Evolutionary conservation across 2,329 filamentous ascomycete species (phyloP).

Genomic region (Aspergillus unguis): DNA sequence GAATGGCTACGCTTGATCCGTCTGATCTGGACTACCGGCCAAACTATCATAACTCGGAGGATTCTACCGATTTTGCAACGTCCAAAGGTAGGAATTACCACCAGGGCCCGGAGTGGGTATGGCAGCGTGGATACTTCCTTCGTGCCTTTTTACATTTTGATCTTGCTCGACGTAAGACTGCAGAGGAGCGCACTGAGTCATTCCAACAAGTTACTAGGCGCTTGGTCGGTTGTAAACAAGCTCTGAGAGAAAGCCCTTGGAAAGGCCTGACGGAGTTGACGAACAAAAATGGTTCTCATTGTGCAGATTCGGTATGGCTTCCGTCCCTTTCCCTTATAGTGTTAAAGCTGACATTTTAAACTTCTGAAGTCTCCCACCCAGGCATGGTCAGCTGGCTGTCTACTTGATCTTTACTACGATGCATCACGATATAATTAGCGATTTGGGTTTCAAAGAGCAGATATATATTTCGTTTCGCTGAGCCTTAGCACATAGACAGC

Average conservation of each 20-base stretch:
- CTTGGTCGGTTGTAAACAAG: conserved; percentile 77
- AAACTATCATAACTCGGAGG: conserved; percentile 92
- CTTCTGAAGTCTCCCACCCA: conserved; percentile 78
- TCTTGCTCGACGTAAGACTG: conserved; percentile 64
- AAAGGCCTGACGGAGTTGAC: conserved; percentile 90
- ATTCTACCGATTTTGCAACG: conserved; percentile 85
- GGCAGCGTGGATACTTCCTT: conserved; percentile 94
- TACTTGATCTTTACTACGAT: conserved; percentile 96
- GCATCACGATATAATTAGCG: conserved; percentile 51
- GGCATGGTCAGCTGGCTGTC: conserved; percentile 90
- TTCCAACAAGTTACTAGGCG: conserved; percentile 92
- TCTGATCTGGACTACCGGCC: conserved; percentile 89
- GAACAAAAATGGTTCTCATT: conserved; percentile 80
- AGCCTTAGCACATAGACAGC: neutral
- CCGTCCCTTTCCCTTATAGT: neutral
- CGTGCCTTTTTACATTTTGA: conserved; percentile 90
- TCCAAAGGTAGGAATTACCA: conserved; percentile 97
- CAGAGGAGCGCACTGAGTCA: conserved; percentile 72
- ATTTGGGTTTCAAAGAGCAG: neutral
- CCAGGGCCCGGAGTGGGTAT: conserved; percentile 96
- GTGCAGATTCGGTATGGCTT: conserved; percentile 74
- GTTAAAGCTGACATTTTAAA: conserved; percentile 12
- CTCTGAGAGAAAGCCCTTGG: conserved; percentile 78
- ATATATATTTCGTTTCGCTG: neutral
- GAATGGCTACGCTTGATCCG: conserved; percentile 95